phyloP scores from a whole-genome alignment of 2,329 filamentous ascomycete genomes.

The Purpureocillium takamizusanense region DNA sequence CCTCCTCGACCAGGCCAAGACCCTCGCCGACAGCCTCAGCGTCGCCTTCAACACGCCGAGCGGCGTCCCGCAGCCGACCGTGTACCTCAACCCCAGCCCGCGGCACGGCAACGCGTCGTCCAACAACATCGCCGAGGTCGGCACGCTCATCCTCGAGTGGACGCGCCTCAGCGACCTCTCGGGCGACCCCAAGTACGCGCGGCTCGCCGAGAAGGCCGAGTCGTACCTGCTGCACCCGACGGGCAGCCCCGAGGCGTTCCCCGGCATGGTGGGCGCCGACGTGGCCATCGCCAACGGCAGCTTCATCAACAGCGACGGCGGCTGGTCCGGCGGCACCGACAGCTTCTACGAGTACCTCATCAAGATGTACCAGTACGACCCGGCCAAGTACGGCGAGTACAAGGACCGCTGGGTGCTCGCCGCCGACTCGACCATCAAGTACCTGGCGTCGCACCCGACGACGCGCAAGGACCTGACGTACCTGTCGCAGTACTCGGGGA shows the following conservation, averaged over 20 bases:
- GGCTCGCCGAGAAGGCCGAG: slow-evolving; percentile 59
- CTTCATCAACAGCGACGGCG: slow-evolving; percentile 59
- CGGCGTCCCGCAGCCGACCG: slow-evolving; percentile 63
- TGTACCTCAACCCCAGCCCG: slow-evolving; percentile 48
- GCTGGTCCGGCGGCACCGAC: slow-evolving; percentile 71
- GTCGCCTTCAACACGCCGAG: slow-evolving; percentile 70
- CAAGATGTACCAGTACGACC: slow-evolving; percentile 83
- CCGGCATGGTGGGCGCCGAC: slow-evolving; percentile 62
- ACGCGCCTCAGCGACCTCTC: slow-evolving; percentile 69
- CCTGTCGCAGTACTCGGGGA: slow-evolving; percentile 46
- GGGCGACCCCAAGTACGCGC: slow-evolving; percentile 55
- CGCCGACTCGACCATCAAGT: slow-evolving; percentile 64
- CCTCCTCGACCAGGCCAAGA: slow-evolving; percentile 58
- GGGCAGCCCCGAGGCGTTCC: slow-evolving; percentile 58
- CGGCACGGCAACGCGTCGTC: slow-evolving; percentile 38
- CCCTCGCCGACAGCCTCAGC: slow-evolving; percentile 63
- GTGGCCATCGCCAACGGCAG: slow-evolving; percentile 56
- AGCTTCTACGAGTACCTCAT: slow-evolving; percentile 86
- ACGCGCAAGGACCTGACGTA: slow-evolving; percentile 65
- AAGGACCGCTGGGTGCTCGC: slow-evolving; percentile 67
- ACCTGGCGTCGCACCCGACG: slow-evolving; percentile 61
- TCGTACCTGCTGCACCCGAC: slow-evolving; percentile 57
- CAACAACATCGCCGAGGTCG: slow-evolving; percentile 69
- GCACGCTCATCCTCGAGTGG: slow-evolving; percentile 79
- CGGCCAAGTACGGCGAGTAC: slow-evolving; percentile 52